Evolutionary conservation across 139 green algal species (phyloP).

Genomic region (Chlorella sp.): DNA sequence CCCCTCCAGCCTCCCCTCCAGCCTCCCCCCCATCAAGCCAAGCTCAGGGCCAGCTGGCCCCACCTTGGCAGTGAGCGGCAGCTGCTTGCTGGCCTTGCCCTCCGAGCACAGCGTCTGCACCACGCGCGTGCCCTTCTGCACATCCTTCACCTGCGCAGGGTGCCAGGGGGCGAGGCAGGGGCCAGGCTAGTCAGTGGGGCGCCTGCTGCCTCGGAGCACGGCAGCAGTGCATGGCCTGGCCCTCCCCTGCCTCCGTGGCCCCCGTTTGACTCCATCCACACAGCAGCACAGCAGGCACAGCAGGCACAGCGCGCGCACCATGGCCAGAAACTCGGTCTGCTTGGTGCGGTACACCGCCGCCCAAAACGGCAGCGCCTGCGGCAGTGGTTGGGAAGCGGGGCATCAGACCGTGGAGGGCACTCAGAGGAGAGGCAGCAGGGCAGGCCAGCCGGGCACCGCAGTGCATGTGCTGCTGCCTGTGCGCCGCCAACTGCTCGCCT

Average conservation of each 20-base stretch:
- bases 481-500: no score
- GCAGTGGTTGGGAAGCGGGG: not conserved
- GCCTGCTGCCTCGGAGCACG: not conserved
- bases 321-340: no score
- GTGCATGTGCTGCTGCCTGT: no score
- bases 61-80: slow-evolving; percentile 19
- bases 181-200: not conserved
- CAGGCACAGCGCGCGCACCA: not conserved
- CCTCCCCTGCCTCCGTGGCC: no score
- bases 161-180: not conserved
- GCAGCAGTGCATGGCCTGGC: no score
- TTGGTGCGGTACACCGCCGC: not conserved
- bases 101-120: slow-evolving; percentile 53
- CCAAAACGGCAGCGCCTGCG: not conserved
- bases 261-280: no score
- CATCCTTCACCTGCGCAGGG: slow-evolving; percentile 33
- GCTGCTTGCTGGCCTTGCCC: slow-evolving; percentile 39
- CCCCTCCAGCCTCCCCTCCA: no score
- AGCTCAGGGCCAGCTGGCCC: no score
- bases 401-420: no score
- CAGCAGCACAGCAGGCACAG: not conserved
- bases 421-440: no score
- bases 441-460: no score
- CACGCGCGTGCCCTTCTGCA: slow-evolving; percentile 51
- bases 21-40: no score